A percentile compares a stretch with the other conserved stretches of the same genome.
These are phyloP conservation scores for Entoloma clypeatum DNA, from an alignment of 1,284 basidiomycete genomes.

Conservation along the genomic window DNA sequence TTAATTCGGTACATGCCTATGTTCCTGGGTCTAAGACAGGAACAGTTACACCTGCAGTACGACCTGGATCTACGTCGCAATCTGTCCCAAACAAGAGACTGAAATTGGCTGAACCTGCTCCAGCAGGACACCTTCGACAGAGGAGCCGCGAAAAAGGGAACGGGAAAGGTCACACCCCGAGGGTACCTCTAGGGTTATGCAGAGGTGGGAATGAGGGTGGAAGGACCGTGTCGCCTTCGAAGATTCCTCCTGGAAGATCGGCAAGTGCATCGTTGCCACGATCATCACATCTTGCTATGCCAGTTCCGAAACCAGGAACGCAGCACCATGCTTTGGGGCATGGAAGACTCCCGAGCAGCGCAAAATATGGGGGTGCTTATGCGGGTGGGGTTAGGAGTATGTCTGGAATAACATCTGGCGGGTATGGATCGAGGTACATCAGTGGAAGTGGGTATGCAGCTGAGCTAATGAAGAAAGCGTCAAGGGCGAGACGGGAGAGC, in stretches of 20 bases:
- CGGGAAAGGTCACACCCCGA: constrained; percentile 17
- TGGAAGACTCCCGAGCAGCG: constrained; percentile 37
- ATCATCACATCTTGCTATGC: constrained; percentile 35
- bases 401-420: constrained; percentile 21
- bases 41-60: constrained; percentile 55
- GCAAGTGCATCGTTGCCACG: constrained; percentile 32
- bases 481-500: constrained; percentile 59
- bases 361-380: constrained; percentile 19
- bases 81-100: constrained; percentile 57
- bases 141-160: constrained; percentile 19
- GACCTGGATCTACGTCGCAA: constrained; percentile 44
- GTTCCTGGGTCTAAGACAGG: constrained; percentile 37
- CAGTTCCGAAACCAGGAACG: constrained; percentile 44
- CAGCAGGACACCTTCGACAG: constrained; percentile 20
- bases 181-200: constrained; percentile 35
- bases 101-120: constrained; percentile 41
- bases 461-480: constrained; percentile 40
- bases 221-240: constrained; percentile 42
- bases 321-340: constrained; percentile 51
- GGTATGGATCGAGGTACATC: constrained; percentile 23
- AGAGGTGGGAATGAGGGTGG: constrained; percentile 26
- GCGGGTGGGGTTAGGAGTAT: constrained; percentile 15
- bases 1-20: constrained; percentile 34
- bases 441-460: constrained; percentile 16
- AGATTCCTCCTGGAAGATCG: constrained; percentile 40